Evolutionary conservation across 768 basidiomycete species (phyloP), one percentile per base, ranked within the genome.

Genomic region (Mycena amicta): DNA sequence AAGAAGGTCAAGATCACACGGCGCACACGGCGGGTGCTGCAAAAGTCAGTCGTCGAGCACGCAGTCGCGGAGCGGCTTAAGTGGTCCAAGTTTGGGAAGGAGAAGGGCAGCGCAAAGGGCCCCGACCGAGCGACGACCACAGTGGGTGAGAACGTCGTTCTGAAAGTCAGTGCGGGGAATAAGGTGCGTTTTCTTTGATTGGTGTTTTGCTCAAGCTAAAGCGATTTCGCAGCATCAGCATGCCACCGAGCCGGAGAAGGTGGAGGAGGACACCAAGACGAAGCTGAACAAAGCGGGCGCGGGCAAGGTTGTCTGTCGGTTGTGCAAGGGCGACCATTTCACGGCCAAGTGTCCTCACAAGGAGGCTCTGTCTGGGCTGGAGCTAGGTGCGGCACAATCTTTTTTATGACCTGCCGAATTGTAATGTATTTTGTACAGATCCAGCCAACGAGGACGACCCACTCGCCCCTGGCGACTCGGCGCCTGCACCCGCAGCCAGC

Each of bases 301-400:
- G 22, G 93, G 93, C 70, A 94, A 94, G 70, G 92, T 99, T 62
- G 75, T 82, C 43, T 99, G 97, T 82, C 84, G 97, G 63, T 77
- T 97, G 55, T 98, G 97, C 78, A 93, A 96, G 71, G 97, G 96
- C 52, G 91, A 90, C 63, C 97, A 98, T 77, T 98, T 95, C 75
- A 99, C 97, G 15, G 91, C 95, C 62, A 95, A 95, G 74, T 98
- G 97, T 82, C 97, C 97, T 5, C 95, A 95, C 83, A 97, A 95
- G 76, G 95, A 98, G 67, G 90, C 91, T 8, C 83, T 99, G 15
- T 88, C 87, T 11, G 90, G 85, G 3, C 78, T 94, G 49, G 91
- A 87, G 52, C 79, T 78, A 13, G 87, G 87, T 82, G 67, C 53
- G 77, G 15, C 49, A 25, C 20, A 50, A 13, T 33, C n/a, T n/a